Evolutionary conservation across 1,139 yeast genomes (phyloP).

Genomic region (Saccharomyces uvarum): DNA sequence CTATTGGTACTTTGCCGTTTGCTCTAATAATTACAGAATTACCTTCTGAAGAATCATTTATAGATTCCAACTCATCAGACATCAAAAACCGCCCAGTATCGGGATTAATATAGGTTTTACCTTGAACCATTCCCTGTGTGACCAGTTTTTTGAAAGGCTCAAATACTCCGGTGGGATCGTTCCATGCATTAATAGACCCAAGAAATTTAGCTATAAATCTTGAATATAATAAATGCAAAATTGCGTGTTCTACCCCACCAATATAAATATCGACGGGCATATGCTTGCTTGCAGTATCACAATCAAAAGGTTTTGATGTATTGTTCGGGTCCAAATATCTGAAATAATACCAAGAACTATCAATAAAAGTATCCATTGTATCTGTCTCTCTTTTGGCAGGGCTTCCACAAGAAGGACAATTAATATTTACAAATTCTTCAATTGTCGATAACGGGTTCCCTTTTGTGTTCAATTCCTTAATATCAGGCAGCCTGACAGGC

Average conservation of each 20-base stretch:
- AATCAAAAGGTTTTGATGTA: constrained; percentile 42
- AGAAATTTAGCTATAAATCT: constrained; percentile 79
- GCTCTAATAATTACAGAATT: constrained; percentile 33
- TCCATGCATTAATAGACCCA: constrained; percentile 54
- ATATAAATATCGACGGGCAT: constrained; percentile 86
- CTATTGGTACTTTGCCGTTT: constrained; percentile 45
- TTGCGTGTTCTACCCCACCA: constrained; percentile 97
- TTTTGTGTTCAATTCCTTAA: constrained; percentile 42
- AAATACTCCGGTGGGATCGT: constrained; percentile 43
- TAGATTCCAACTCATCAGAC: constrained; percentile 58
- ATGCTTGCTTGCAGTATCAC: constrained; percentile 42
- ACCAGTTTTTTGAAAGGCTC: constrained; percentile 78
- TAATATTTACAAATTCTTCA: constrained; percentile 61
- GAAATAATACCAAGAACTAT: constrained; percentile 93
- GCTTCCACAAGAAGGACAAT: constrained; percentile 75
- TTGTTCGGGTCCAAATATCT: constrained; percentile 75
- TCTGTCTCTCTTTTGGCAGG: constrained; percentile 86
- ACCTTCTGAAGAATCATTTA: constrained; percentile 37
- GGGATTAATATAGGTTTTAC: constrained; percentile 73
- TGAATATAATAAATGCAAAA: constrained; percentile 76
- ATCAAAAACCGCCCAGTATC: constrained; percentile 63
- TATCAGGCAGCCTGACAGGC: constrained; percentile 71
- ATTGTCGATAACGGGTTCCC: constrained; percentile 69
- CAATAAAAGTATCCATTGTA: constrained; percentile 98
- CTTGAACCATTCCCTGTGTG: constrained; percentile 98